These are phyloP conservation scores for Pichia sp. DNA, from an alignment of 1,139 yeast genomes.

Conservation along the genomic window DNA sequence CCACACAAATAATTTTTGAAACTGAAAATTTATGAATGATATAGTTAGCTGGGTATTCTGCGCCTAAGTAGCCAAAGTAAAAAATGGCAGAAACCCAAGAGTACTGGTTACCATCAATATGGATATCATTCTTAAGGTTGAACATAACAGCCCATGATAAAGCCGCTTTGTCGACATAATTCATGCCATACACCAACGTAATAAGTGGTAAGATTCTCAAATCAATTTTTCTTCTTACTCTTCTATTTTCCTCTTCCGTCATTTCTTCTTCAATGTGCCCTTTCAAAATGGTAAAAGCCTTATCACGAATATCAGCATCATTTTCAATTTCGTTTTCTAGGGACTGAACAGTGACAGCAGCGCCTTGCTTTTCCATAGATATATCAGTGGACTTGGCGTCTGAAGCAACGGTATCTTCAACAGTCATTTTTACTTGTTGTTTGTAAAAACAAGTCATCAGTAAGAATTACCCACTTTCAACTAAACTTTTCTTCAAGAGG, in stretches of 20 bases:
- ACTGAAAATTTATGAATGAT: conserved; percentile 29
- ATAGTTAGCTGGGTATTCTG: conserved; percentile 50
- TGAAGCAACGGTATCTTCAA: background rate
- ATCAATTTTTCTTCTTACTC: conserved; percentile 25
- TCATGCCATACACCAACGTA: conserved; percentile 26
- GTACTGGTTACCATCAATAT: conserved; percentile 21
- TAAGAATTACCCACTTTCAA: too few species aligned
- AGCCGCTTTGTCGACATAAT: conserved; percentile 28
- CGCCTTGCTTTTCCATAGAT: conserved; percentile 5
- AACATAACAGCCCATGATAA: conserved; percentile 21
- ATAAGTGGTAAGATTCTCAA: conserved; percentile 25
- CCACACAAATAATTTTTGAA: conserved; percentile 17
- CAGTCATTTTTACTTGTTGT: background rate
- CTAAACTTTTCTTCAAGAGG: too few species aligned
- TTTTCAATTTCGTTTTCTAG: conserved; percentile 14
- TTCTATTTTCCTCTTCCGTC: conserved; percentile 21
- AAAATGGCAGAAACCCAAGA: conserved; percentile 28
- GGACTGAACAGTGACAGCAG: conserved; percentile 5
- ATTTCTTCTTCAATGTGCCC: conserved; percentile 20
- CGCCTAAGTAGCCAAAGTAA: conserved; percentile 36
- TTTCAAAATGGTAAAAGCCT: conserved; percentile 18
- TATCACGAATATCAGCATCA: conserved; percentile 19
- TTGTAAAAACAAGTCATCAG: too few species aligned
- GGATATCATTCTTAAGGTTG: conserved; percentile 15
- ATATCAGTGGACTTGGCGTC: background rate